Conservation (phyloP, 2,329 filamentous ascomycete species). For the Ophiognomonia clavigignenti-juglandacearum region DNA sequence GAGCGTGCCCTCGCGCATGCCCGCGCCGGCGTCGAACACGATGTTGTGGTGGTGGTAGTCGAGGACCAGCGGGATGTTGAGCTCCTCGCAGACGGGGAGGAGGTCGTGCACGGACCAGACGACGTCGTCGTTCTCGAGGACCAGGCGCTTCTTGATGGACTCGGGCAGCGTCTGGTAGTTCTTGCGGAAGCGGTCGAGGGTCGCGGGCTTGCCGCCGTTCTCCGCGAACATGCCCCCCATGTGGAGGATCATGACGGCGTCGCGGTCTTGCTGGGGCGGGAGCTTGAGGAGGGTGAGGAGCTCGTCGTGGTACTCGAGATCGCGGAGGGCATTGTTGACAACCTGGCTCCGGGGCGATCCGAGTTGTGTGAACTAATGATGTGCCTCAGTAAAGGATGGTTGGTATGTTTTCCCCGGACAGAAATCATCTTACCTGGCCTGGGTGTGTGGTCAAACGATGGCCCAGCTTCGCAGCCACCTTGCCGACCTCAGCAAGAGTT, state of each 20-base stretch:
- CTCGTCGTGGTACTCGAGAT: constrained; percentile 85
- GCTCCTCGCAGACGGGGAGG: constrained; percentile 82
- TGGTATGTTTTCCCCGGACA: too few relatives aligned
- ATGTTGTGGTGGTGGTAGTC: constrained; percentile 98
- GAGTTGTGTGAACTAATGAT: constrained; percentile 72
- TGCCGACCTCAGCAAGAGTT: constrained; percentile 70
- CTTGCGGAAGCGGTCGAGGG: constrained; percentile 69
- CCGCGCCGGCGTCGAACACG: constrained; percentile 66
- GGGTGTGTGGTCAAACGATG: constrained; percentile 89
- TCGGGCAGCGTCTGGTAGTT: constrained; percentile 65
- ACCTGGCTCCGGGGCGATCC: constrained; percentile 77
- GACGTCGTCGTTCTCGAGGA: constrained; percentile 93
- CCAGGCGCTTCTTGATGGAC: constrained; percentile 72
- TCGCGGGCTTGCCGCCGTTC: constrained; percentile 71
- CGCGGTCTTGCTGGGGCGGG: constrained; percentile 71
- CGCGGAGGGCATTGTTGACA: constrained; percentile 69
- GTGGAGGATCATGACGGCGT: constrained; percentile 92
- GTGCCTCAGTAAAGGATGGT: neutral
- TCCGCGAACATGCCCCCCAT: constrained; percentile 74
- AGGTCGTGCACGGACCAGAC: constrained; percentile 90
- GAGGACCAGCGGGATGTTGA: constrained; percentile 89
- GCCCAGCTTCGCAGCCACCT: constrained; percentile 69
- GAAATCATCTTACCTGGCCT: constrained; percentile 55
- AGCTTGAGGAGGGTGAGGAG: constrained; percentile 73
- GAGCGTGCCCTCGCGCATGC: constrained; percentile 77